Base-by-base conservation (phyloP, 192 early-diverging fungal genomes). In the Funneliformis geosporum region DNA sequence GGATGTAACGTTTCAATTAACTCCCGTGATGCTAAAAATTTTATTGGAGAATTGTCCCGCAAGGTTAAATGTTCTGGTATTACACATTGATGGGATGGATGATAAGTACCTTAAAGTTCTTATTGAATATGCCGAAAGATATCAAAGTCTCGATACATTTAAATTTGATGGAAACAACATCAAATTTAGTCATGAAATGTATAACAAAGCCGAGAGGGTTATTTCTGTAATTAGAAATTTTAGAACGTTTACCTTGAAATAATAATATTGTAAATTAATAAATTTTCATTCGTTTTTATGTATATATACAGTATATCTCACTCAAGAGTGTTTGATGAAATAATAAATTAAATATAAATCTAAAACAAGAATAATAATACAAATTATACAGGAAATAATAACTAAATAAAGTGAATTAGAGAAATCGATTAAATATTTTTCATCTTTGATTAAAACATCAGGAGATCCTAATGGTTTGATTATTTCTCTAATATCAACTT, bases 331-430 rank as follows among this genome's bases (percentile, higher is more conserved):
- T 55, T 50, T 71, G 28, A 87, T 80, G 18, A 83, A 75, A 38
- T 80, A 78, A 12, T 88, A 69, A 12, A 89, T 76, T 9, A 89
- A 78, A 43, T 88, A 89, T 71, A 82, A 80, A 75, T 89, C 86
- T 28, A 89, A 69, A 0, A 84, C 80, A 6, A 89, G 46, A 9
- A 88, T 69, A 28, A 89, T 28, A n/a, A 86, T 0, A 70, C 82
- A 79, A 14, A 89, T 79, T 21, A 82, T 12, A 8, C 25, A 71
- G 39, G 88, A 78, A 27, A 84, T 81, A 11, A 78, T 74, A 6
- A 80, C 80, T 14, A 85, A 38, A 43, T 77, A 73, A 61, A 79
- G 60, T n/a, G 80, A 14, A 72, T 88, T 89, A 6, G 80, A 40
- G 83, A 80, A 88, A 47, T 83, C 81, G 5, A 74, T 43, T 12